These are phyloP conservation scores for Pseudisothecium myosuroides DNA, from an alignment of 225 moss, liverwort and hornwort genomes.

Conservation along the genomic window DNA sequence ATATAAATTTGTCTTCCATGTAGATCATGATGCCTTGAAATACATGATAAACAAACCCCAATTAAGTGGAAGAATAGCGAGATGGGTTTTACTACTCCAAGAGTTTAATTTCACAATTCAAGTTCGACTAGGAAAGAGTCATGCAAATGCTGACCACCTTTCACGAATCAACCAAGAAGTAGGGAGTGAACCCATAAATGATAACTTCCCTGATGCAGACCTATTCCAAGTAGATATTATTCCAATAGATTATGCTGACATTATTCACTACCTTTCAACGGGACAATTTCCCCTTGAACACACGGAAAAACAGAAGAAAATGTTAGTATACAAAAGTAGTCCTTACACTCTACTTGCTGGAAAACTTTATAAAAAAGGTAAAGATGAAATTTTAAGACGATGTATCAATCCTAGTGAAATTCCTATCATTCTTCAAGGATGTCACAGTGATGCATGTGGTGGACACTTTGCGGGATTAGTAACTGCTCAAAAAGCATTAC, in stretches of 20 bases:
- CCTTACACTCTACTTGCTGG: accelerated
- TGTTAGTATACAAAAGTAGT: accelerated
- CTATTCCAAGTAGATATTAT: background rate
- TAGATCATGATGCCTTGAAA: background rate
- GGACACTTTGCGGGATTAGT: accelerated
- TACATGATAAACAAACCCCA: background rate
- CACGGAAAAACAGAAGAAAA: accelerated
- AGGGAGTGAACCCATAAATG: background rate
- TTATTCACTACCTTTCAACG: too few relatives aligned
- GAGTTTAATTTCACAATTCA: background rate
- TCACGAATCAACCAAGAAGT: background rate
- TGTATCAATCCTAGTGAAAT: background rate
- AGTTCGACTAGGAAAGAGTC: background rate
- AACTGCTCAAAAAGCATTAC: accelerated
- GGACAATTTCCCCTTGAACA: background rate
- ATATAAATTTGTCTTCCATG: too few relatives aligned
- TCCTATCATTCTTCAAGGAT: background rate
- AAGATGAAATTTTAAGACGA: accelerated
- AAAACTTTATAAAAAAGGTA: accelerated
- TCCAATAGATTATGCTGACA: background rate
- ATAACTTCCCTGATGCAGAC: accelerated
- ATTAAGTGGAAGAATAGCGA: background rate
- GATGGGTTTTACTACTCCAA: background rate
- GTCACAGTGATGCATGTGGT: background rate
- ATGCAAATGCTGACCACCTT: background rate